These are phyloP conservation scores for Singerocomus rubriflavus DNA, from an alignment of 1,284 basidiomycete genomes.

Conservation along the genomic window DNA sequence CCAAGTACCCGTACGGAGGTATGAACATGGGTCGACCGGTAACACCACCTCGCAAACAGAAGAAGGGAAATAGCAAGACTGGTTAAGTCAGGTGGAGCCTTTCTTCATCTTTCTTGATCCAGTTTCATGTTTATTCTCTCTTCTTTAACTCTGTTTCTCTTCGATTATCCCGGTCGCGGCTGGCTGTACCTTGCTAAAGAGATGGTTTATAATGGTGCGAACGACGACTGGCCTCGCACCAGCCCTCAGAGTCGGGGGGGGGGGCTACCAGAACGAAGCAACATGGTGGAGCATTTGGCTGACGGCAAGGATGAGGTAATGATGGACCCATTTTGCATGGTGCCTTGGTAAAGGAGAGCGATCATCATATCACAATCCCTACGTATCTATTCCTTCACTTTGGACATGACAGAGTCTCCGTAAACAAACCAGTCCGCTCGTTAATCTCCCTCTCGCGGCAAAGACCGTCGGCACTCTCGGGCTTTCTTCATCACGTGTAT, in stretches of 20 bases:
- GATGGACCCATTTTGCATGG: constrained; percentile 24
- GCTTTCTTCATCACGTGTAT: constrained; percentile 6
- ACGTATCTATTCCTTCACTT: constrained; percentile 34
- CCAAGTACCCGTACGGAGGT: constrained; percentile 84
- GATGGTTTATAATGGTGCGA: constrained; percentile 21
- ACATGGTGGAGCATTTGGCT: constrained; percentile 10
- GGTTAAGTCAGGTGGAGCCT: constrained; percentile 41
- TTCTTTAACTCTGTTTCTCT: constrained; percentile 27
- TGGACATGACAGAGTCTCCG: constrained; percentile 23
- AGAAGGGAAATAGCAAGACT: constrained; percentile 74
- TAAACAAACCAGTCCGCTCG: constrained; percentile 18
- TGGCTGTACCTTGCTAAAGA: constrained; percentile 29
- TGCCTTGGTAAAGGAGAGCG: constrained; percentile 19
- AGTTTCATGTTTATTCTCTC: constrained; percentile 28
- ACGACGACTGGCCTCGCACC: constrained; percentile 15
- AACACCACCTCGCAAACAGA: constrained; percentile 81
- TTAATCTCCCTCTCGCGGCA: constrained; percentile 13
- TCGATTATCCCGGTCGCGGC: constrained; percentile 25
- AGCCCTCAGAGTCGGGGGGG: constrained; percentile 4
- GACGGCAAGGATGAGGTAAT: constrained; percentile 15
- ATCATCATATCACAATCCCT: constrained; percentile 26
- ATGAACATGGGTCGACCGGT: constrained; percentile 78
- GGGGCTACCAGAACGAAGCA: constrained; percentile 11
- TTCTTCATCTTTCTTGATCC: constrained; percentile 26
- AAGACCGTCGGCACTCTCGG: constrained; percentile 5